Conservation (phyloP, 78 protist species). For the Guillardia theta region DNA sequence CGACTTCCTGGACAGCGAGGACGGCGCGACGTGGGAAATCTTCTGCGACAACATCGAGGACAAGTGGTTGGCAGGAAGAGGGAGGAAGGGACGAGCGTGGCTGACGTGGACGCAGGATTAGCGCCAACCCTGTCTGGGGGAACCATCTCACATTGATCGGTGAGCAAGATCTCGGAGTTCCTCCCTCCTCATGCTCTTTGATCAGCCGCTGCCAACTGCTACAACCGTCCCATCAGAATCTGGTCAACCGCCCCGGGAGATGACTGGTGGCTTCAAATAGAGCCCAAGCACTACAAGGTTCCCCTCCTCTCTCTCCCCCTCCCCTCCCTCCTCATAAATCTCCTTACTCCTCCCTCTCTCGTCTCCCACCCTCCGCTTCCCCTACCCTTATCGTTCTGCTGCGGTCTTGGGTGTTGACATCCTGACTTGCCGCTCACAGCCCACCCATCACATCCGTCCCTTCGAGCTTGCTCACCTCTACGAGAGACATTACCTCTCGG, state of each 20-base stretch:
- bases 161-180: too few relatives aligned
- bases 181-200: too few relatives aligned
- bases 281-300: constrained; percentile 19
- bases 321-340: background rate
- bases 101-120: background rate
- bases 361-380: background rate
- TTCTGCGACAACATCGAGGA: constrained; percentile 2
- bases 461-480: constrained; percentile 10
- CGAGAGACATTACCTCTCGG: background rate
- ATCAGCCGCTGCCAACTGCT: constrained; percentile 13
- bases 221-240: background rate
- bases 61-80: background rate
- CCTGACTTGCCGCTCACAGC: too few relatives aligned
- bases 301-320: background rate
- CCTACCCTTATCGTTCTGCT: too few relatives aligned
- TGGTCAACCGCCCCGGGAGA: background rate
- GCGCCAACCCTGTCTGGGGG: background rate
- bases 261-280: constrained; percentile 12
- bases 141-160: background rate
- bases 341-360: background rate
- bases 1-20: background rate
- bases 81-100: background rate
- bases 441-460: background rate
- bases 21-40: background rate
- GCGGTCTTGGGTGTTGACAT: too few relatives aligned